phyloP scores from a whole-genome alignment of 2,329 filamentous ascomycete species.

The Ophiostoma fasciatum region DNA sequence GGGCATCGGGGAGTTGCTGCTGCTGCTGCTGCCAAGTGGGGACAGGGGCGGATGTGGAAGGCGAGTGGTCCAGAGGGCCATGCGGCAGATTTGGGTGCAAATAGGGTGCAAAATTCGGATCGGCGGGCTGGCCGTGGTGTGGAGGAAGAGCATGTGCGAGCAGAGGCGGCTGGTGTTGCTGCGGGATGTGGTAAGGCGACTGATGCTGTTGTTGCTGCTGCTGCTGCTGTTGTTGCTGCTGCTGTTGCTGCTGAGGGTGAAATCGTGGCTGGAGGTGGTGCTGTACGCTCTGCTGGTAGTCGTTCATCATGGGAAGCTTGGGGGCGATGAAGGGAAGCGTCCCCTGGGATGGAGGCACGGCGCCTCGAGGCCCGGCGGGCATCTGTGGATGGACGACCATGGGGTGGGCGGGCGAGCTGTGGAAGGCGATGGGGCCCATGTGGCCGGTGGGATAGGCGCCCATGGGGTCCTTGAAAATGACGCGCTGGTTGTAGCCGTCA shows the following conservation, averaged over 20 bases:
- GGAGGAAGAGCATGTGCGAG: background rate
- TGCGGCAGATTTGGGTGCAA: too few relatives aligned
- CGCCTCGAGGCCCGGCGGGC: conserved; percentile 21
- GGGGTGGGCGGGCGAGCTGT: conserved; percentile 26
- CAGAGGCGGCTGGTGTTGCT: background rate
- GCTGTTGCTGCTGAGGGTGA: too few relatives aligned
- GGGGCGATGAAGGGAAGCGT: conserved; percentile 35
- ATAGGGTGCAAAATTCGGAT: too few relatives aligned
- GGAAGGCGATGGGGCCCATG: conserved; percentile 29
- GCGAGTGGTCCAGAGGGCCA: background rate
- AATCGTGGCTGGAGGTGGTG: conserved; percentile 4
- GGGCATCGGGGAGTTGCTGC: background rate
- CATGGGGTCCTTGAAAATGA: conserved; percentile 64
- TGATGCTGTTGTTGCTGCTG: background rate
- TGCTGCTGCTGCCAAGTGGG: background rate
- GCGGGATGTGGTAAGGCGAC: background rate
- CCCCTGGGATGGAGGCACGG: conserved; percentile 23
- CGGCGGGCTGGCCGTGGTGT: background rate
- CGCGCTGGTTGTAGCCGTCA: conserved; percentile 69
- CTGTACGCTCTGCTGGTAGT: background rate
- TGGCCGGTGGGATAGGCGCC: conserved; percentile 39
- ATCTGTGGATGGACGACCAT: conserved; percentile 29
- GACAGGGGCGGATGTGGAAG: background rate
- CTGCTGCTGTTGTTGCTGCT: conserved; percentile 1
- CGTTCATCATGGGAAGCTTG: conserved; percentile 25